Evolutionary conservation across 306 rosid species (phyloP).

Genomic region (Chamaecrista fasciculata): DNA sequence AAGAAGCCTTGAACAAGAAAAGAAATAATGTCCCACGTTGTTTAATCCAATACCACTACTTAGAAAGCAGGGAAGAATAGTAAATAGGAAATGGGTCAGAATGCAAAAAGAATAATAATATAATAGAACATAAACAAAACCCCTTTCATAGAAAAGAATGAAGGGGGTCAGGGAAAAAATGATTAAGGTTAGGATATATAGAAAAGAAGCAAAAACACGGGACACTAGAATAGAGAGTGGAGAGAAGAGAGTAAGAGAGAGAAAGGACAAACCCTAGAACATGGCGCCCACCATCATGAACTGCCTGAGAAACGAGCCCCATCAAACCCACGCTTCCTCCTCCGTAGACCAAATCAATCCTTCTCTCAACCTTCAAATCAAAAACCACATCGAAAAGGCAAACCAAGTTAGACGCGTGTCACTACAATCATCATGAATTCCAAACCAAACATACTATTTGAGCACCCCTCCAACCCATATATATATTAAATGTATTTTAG

Average conservation of each 20-base stretch:
- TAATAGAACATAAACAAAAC: neutral
- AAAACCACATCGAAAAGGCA: slow-evolving; percentile 40
- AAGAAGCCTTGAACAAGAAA: neutral
- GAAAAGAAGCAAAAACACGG: neutral
- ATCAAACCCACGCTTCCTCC: slow-evolving; percentile 99
- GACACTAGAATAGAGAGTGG: neutral
- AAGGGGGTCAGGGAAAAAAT: slow-evolving; percentile 21
- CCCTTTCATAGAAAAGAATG: slow-evolving; percentile 18
- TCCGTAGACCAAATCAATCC: slow-evolving; percentile 97
- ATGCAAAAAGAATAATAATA: neutral
- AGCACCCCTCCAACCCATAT: neutral
- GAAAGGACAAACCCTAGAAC: slow-evolving; percentile 81
- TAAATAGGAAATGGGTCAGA: slow-evolving; percentile 25
- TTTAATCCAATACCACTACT: slow-evolving; percentile 32
- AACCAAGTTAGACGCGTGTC: slow-evolving; percentile 51
- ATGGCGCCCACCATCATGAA: slow-evolving; percentile 99
- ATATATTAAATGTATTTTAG: neutral
- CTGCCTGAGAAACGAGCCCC: slow-evolving; percentile 99
- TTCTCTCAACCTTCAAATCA: slow-evolving; percentile 73
- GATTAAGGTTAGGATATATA: slow-evolving; percentile 23
- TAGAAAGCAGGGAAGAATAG: slow-evolving; percentile 34
- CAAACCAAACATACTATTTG: neutral
- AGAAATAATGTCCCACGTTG: slow-evolving; percentile 23
- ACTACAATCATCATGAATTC: slow-evolving; percentile 32
- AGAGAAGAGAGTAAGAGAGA: neutral